phyloP scores from a whole-genome alignment of 108 stramenopile genomes.

The Chaetoceros tenuissimus region DNA sequence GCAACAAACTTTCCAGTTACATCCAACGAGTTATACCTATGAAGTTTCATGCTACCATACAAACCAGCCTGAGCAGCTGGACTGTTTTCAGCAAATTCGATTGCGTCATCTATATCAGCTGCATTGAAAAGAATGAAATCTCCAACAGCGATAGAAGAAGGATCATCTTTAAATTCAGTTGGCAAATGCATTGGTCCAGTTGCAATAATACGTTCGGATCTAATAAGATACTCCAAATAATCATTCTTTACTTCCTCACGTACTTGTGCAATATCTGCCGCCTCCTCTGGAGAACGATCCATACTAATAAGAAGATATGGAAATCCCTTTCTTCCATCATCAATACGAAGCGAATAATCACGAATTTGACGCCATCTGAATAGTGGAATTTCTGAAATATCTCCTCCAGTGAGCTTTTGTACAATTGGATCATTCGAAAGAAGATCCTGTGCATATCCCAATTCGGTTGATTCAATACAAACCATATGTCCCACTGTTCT shows the following conservation, averaged over 20 bases:
- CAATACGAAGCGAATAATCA: slow-evolving; percentile 62
- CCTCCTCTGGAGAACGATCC: slow-evolving; percentile 44
- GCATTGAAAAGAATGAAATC: slow-evolving; percentile 79
- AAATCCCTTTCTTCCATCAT: slow-evolving; percentile 68
- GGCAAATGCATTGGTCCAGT: slow-evolving; percentile 66
- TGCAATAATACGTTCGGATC: slow-evolving; percentile 60
- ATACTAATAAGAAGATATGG: slow-evolving; percentile 57
- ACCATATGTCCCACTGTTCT: slow-evolving; percentile 67
- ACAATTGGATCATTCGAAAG: slow-evolving; percentile 61
- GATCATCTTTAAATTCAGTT: slow-evolving; percentile 65
- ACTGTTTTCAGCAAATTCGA: slow-evolving; percentile 71
- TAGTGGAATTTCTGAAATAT: slow-evolving; percentile 43
- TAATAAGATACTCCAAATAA: slow-evolving; percentile 64
- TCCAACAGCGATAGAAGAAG: slow-evolving; percentile 48
- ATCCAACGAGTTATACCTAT: slow-evolving; percentile 71
- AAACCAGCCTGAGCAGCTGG: slow-evolving; percentile 57
- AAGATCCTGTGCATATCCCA: slow-evolving; percentile 52
- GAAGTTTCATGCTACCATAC: slow-evolving; percentile 62
- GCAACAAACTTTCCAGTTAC: slow-evolving; percentile 78
- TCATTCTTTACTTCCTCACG: slow-evolving; percentile 37
- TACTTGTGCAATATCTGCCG: slow-evolving; percentile 19
- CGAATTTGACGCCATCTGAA: slow-evolving; percentile 84
- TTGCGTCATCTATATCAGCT: slow-evolving; percentile 54
- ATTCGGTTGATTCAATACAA: slow-evolving; percentile 59
- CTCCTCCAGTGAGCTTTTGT: slow-evolving; percentile 43